Evolutionary conservation across 75 land plant genomes (phyloP).

Genomic region (Cryptomeria japonica): DNA sequence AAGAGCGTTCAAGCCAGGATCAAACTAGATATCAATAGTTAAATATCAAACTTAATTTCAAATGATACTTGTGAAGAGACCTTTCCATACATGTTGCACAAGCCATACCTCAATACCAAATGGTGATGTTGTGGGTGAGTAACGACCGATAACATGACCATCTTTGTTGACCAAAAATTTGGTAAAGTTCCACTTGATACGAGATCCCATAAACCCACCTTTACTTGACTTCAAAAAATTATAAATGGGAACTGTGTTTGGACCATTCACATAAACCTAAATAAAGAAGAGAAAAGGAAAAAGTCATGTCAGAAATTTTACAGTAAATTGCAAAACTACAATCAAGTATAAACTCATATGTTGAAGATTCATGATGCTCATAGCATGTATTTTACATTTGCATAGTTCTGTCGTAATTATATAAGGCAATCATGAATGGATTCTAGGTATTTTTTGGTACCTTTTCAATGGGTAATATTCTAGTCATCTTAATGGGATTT

Average conservation of each 20-base stretch:
- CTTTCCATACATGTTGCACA: not conserved
- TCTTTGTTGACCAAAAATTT: constrained; percentile 63
- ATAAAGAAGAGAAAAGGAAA: constrained; percentile 4
- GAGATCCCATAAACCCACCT: constrained; percentile 30
- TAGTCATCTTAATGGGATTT: not conserved
- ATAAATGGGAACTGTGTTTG: constrained; percentile 57
- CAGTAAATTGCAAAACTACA: not conserved
- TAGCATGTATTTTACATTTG: no score
- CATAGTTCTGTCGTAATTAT: no score
- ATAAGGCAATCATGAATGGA: not conserved
- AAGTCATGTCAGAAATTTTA: not conserved
- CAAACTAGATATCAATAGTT: not conserved
- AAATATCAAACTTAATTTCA: not conserved
- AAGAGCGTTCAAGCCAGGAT: not conserved
- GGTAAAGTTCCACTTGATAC: constrained; percentile 70
- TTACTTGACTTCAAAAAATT: constrained; percentile 63
- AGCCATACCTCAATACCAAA: constrained; percentile 48
- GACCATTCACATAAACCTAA: constrained; percentile 74
- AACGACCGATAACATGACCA: constrained; percentile 47
- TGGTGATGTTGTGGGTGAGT: constrained; percentile 41
- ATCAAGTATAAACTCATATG: not conserved
- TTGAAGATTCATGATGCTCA: no score
- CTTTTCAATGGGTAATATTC: not conserved
- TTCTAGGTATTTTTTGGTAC: not conserved
- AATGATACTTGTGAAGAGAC: not conserved